A percentile compares a stretch with the other conserved stretches of the same genome.
Conservation (phyloP, 257 asterid species). For the Primulina tabacum region DNA sequence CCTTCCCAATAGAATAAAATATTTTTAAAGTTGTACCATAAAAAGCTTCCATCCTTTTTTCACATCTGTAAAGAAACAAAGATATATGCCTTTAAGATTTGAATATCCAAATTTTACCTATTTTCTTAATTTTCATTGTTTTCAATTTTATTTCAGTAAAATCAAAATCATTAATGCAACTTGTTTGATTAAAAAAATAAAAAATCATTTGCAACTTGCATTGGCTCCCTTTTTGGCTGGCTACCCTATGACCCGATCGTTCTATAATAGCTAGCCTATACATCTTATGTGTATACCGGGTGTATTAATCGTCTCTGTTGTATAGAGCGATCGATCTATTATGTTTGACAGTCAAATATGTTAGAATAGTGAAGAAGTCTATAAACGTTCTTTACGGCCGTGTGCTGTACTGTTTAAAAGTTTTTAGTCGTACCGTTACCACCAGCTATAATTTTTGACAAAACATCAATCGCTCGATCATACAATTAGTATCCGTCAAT, state of each 20-base stretch:
- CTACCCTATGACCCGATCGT: slow-evolving; percentile 11
- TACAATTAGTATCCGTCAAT: too few relatives aligned
- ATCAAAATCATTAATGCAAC: slow-evolving; percentile 19
- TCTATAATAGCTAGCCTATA: not conserved
- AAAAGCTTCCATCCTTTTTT: slow-evolving; percentile 40
- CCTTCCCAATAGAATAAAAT: slow-evolving; percentile 28
- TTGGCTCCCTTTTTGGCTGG: slow-evolving; percentile 17
- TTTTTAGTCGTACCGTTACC: too few relatives aligned
- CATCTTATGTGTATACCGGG: too few relatives aligned
- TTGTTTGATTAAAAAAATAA: too few relatives aligned
- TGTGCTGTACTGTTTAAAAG: too few relatives aligned
- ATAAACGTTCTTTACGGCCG: too few relatives aligned
- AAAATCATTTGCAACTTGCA: slow-evolving; percentile 14
- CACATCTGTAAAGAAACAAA: slow-evolving; percentile 27
- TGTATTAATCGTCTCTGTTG: too few relatives aligned
- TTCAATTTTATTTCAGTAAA: not conserved
- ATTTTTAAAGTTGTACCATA: slow-evolving; percentile 25
- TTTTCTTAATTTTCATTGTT: not conserved
- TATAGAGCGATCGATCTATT: too few relatives aligned
- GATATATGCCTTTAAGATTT: slow-evolving; percentile 36
- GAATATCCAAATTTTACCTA: slow-evolving; percentile 28
- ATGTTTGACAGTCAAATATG: too few relatives aligned
- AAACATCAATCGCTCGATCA: too few relatives aligned
- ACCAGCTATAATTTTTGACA: too few relatives aligned
- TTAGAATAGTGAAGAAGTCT: too few relatives aligned